Evolutionary conservation across 495 filamentous ascomycete genomes (phyloP).

Genomic region (Penicillium verhagenii): DNA sequence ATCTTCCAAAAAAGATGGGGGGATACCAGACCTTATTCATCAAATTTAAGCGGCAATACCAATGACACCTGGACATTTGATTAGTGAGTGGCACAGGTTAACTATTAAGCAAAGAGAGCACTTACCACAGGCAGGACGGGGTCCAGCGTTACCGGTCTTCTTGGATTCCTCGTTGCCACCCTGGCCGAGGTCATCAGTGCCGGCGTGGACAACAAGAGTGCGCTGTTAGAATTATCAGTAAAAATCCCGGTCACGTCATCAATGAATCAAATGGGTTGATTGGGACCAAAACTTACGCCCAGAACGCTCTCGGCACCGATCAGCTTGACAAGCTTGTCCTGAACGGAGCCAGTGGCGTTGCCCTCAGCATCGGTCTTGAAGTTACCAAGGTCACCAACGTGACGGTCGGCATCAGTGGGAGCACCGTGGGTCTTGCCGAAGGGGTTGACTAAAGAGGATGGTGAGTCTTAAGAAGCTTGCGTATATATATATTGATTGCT

Average conservation of each 20-base stretch:
- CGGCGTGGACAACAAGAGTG: constrained; percentile 90
- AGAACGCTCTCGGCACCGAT: constrained; percentile 94
- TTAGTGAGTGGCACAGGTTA: neutral
- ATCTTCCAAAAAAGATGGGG: constrained; percentile 12
- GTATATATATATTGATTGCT: neutral
- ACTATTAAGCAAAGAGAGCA: constrained; percentile 7
- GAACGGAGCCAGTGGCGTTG: constrained; percentile 71
- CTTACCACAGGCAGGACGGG: constrained; percentile 88
- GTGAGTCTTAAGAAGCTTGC: constrained; percentile 1
- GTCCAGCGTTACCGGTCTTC: constrained; percentile 95
- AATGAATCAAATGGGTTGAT: neutral
- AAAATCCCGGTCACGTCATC: neutral
- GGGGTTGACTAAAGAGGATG: constrained; percentile 75
- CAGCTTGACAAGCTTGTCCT: constrained; percentile 84
- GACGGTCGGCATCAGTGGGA: constrained; percentile 75
- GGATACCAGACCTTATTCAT: constrained; percentile 7
- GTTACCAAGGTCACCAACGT: constrained; percentile 97
- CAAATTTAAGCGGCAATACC: constrained; percentile 66
- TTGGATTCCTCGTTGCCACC: constrained; percentile 88
- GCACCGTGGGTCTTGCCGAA: constrained; percentile 87
- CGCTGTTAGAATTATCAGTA: constrained; percentile 56
- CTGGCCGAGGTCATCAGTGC: constrained; percentile 93
- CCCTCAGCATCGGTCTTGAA: constrained; percentile 91
- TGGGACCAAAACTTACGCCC: constrained; percentile 66
- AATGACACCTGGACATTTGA: constrained; percentile 64